Base-by-base conservation (phyloP, 108 stramenopile species). In the Skeletonema costatum region DNA sequence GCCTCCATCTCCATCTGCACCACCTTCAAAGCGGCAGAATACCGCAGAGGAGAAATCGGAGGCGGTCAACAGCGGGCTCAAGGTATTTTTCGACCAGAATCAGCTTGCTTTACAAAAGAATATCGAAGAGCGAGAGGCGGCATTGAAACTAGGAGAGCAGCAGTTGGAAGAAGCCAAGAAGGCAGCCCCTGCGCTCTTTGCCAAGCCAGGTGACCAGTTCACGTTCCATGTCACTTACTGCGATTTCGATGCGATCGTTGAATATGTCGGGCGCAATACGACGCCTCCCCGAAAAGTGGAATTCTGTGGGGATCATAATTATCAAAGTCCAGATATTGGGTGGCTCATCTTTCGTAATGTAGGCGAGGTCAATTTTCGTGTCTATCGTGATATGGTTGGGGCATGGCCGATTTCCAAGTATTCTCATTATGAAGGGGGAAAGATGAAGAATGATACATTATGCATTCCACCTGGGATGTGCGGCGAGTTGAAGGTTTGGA, bases 381-480 rank as follows among this genome's bases (percentile, higher is more conserved):
- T 7, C 11, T 25, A 25, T 58, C 56, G 56, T 58, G 56, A 58
- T 58, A 29, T 21, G 7, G 29, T 58, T 10, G 56, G 29, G 25
- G 56, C 56, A 25, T 58, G 56, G 56, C 56, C 56, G 6, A 29
- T 25, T 7, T 3, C 25, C 10, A 10, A 7, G 8, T 58, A 58
- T 29, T 25, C 56, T 36, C 56, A 58, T 58, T 29, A 58, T 29
- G 56, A 58, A 25, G 29, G 19, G 56, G 56, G 29, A 8, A 10
- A 29, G 10, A 21, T 25, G 29, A 58, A 29, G 25, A 58, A 58
- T 60, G 60, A 32, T 12, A 60, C 60, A 13, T 32, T 60, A 2
- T 60, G 60, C 60, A 60, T 60, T 32, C 60, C 60, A 60, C 60
- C 60, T 1, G n/a, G 14, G 2, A 60, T 31, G 31, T 60, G 60